Conservation (phyloP, 1,284 basidiomycete genomes). For the Naganishia sp. region DNA sequence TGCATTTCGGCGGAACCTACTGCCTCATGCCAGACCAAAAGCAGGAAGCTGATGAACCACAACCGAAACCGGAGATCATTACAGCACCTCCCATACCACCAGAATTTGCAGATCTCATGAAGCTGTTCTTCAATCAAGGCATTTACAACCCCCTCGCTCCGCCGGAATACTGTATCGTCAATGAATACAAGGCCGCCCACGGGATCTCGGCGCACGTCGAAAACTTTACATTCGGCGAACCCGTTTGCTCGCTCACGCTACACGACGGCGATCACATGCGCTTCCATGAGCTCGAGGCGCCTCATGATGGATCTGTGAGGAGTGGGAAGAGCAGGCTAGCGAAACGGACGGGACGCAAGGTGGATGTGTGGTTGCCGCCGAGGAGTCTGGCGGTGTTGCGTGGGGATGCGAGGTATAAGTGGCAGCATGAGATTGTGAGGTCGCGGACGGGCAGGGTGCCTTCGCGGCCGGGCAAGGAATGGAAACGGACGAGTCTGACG, state of each 20-base stretch:
- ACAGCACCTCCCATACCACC: conserved; percentile 22
- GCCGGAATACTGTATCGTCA: conserved; percentile 28
- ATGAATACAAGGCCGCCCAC: conserved; percentile 22
- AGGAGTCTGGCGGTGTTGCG: conserved; percentile 21
- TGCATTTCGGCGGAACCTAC: conserved; percentile 30
- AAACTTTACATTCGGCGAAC: conserved; percentile 30
- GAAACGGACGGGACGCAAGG: conserved; percentile 12
- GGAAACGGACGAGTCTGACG: conserved; percentile 24
- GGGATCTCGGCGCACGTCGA: conserved; percentile 29
- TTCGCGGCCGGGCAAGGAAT: neutral
- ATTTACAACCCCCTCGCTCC: conserved; percentile 10
- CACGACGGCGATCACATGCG: conserved; percentile 28
- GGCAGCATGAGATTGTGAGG: conserved; percentile 25
- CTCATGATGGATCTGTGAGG: conserved; percentile 25
- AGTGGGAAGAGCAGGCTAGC: conserved; percentile 26
- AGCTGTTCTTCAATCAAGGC: conserved; percentile 11
- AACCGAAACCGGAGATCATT: conserved; percentile 14
- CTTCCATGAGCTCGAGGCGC: conserved; percentile 13
- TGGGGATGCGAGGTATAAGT: conserved; percentile 21
- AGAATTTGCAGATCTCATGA: conserved; percentile 5
- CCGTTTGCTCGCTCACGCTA: conserved; percentile 17
- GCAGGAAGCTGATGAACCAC: neutral
- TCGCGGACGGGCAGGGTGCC: conserved; percentile 5
- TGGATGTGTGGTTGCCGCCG: conserved; percentile 19
- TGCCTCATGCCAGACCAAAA: conserved; percentile 15